Evolutionary conservation across 495 filamentous ascomycete genomes (phyloP).

Genomic region (Pyronema omphalodes): DNA sequence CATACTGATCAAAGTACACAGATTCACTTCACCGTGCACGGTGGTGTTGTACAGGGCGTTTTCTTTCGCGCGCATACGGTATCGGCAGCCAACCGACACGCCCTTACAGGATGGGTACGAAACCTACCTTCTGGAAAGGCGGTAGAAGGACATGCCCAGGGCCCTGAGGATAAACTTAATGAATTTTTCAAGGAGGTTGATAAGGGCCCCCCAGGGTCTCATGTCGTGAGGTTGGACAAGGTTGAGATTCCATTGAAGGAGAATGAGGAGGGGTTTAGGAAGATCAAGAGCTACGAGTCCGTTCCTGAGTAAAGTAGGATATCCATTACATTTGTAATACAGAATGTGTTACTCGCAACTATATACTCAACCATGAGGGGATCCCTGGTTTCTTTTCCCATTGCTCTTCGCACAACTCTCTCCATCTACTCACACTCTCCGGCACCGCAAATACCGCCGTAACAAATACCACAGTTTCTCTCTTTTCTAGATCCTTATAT

Average conservation of each 20-base stretch:
- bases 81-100: not conserved
- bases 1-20: not conserved
- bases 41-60: conserved; percentile 3
- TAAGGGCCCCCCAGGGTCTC: not conserved
- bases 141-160: conserved; percentile 4
- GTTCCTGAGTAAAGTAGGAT: too few species aligned
- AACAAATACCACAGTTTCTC: conserved; percentile 29
- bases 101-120: conserved; percentile 1
- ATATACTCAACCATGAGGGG: too few species aligned
- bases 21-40: conserved; percentile 3
- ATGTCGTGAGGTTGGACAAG: conserved; percentile 4
- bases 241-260: conserved; percentile 1
- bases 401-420: conserved; percentile 17
- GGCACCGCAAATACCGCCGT: conserved; percentile 34
- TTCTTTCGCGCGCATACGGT: conserved; percentile 6
- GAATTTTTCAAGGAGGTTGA: conserved; percentile 2
- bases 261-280: conserved; percentile 2
- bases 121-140: conserved; percentile 2
- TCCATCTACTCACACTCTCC: conserved; percentile 10
- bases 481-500: conserved; percentile 22
- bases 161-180: not conserved
- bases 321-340: too few species aligned
- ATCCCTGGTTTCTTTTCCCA: conserved; percentile 10
- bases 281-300: not conserved
- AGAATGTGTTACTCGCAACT: too few species aligned